Conservation (phyloP, 148 eudicot genomes). For the Cornus kousa region DNA sequence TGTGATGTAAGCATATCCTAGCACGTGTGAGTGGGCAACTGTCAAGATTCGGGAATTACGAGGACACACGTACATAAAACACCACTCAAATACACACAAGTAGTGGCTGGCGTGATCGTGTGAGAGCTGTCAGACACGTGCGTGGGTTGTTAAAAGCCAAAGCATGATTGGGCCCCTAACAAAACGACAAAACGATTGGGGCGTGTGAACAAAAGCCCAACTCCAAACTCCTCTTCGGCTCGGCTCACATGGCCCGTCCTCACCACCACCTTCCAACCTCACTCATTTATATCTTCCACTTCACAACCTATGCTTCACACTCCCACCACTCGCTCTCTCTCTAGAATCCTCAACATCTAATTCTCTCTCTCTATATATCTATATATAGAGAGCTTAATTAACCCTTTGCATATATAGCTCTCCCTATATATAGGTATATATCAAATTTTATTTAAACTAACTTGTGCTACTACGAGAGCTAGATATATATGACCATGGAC, state of each 20-base stretch:
- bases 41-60: slow-evolving; percentile 2
- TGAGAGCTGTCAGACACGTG: neutral
- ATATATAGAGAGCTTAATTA: neutral
- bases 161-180: neutral
- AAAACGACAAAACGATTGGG: neutral
- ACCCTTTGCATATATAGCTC: no score
- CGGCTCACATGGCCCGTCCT: slow-evolving; percentile 12
- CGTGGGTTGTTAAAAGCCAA: neutral
- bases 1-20: neutral
- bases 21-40: neutral
- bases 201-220: neutral
- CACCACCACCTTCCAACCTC: neutral
- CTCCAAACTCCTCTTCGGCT: neutral
- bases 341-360: neutral
- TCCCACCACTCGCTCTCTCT: neutral
- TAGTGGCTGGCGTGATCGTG: slow-evolving; percentile 1
- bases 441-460: no score
- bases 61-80: neutral
- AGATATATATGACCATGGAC: neutral
- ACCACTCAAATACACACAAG: neutral
- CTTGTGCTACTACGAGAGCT: neutral
- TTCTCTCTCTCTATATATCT: neutral
- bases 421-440: no score
- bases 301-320: neutral
- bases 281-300: slow-evolving; percentile 3